Evolutionary conservation across 2,329 filamentous ascomycete species (phyloP), one percentile per base, ranked within the genome.

Genomic region (Talaromyces sp.): DNA sequence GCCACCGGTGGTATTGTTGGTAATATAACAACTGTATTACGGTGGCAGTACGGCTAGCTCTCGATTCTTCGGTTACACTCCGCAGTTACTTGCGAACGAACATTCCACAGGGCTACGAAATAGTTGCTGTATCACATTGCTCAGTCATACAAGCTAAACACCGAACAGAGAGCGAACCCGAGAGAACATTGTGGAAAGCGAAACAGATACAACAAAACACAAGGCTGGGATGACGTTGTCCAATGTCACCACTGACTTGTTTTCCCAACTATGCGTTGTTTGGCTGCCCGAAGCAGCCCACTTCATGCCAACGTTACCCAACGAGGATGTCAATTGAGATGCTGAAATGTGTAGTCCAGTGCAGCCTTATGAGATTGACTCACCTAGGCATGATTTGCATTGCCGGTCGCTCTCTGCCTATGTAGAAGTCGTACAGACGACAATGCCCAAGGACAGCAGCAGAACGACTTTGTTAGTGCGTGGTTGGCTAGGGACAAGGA

Each of bases 201-300:
- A 22, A 56, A 56, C 33, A 22, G 16, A 22, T 14, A 22, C 50
- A 54, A 24, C 43, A 27, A 24, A 8, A 8, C 31, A 56, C 16
- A 56, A 37, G 52, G n/a, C 52, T 24, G 33, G 3, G 6, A 56
- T 56, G 52, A 56, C 33, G 52, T 56, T 56, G 52, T 24, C 52
- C n/a, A 37, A 2, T 35, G 33, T 56, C 11, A 52, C 24, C 8
- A 22, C 31, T 31, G 22, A n/a, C 16, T 6, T 37, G 50, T 35
- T 35, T 37, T 19, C 27, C n/a, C 50, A 54, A 35, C 14, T 37
- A 56, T 56, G 52, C 33, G 31, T 56, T 22, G 33, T 35, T 57
- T 48, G 48, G 61, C 50, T 57, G 61, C 50, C 50, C 61, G 61
- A 63, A 56, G 22, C 61, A 63, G 50, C 61, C 61, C 61, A 63